Percentiles rank a stretch among this genome's conserved stretches.
Evolutionary conservation across 1,284 basidiomycete genomes (phyloP).

Genomic region (Ganoderma lucidum): DNA sequence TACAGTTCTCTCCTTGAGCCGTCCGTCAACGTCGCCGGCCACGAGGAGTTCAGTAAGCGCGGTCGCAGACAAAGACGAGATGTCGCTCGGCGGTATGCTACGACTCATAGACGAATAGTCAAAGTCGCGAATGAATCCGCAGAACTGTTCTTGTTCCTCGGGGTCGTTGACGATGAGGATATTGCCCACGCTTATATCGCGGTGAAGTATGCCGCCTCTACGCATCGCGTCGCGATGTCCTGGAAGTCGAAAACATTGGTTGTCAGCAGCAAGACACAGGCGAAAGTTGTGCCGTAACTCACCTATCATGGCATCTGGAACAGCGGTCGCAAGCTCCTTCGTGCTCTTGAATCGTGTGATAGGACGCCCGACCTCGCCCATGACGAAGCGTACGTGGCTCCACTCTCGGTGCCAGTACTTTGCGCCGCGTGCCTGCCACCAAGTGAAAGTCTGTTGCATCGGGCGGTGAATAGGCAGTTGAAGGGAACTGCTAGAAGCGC

Average conservation of each 20-base stretch:
- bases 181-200: constrained; percentile 26
- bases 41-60: background rate
- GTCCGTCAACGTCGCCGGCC: background rate
- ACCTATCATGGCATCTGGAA: constrained; percentile 28
- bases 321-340: constrained; percentile 14
- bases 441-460: constrained; percentile 21
- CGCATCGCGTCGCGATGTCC: constrained; percentile 18
- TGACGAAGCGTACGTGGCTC: constrained; percentile 30
- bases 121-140: constrained; percentile 29
- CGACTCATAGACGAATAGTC: constrained; percentile 23
- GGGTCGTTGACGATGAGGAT: constrained; percentile 20
- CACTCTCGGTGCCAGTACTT: constrained; percentile 19
- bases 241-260: background rate
- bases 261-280: no score
- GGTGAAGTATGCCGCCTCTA: constrained; percentile 17
- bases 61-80: no score
- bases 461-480: background rate
- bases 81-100: no score
- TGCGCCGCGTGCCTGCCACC: background rate
- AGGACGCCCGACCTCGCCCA: constrained; percentile 23
- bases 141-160: background rate
- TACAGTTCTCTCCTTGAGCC: constrained; percentile 3
- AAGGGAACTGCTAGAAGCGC: background rate
- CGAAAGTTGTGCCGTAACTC: background rate
- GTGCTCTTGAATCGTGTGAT: constrained; percentile 21